Conservation (phyloP, 768 basidiomycete species). For the Hydnomerulius pinastri region DNA sequence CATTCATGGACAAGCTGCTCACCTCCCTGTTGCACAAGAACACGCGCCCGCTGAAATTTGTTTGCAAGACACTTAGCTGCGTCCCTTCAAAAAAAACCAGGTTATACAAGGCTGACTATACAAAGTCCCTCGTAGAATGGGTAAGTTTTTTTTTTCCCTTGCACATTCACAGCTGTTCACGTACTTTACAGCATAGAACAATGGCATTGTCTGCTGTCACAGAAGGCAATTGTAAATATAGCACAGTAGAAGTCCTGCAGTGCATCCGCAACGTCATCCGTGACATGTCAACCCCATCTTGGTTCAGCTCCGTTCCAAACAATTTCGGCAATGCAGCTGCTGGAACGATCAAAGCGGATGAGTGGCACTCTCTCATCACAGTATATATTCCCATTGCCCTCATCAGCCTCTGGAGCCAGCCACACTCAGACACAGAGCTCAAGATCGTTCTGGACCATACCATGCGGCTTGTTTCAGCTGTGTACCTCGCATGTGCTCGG, state of each 20-base stretch:
- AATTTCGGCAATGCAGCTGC: conserved; percentile 20
- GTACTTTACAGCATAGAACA: too few relatives aligned
- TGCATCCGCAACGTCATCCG: conserved; percentile 4
- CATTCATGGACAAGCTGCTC: conserved; percentile 2
- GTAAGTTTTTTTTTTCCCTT: too few relatives aligned
- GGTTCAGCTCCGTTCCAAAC: conserved; percentile 14
- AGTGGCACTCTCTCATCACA: conserved; percentile 15
- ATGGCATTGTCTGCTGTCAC: too few relatives aligned
- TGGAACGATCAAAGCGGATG: conserved; percentile 21
- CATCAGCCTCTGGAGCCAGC: conserved; percentile 18
- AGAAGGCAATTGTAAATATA: too few relatives aligned
- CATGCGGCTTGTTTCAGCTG: conserved; percentile 30
- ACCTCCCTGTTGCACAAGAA: conserved; percentile 6
- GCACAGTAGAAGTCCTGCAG: too few relatives aligned
- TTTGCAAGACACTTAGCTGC: conserved; percentile 1
- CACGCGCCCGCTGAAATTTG: neutral
- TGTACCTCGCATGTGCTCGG: conserved; percentile 16
- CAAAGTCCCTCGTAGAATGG: conserved; percentile 7
- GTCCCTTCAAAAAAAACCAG: neutral
- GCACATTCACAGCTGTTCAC: too few relatives aligned
- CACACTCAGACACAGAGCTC: neutral
- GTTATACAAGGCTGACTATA: conserved; percentile 3
- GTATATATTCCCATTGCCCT: conserved; percentile 22
- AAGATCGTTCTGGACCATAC: conserved; percentile 25
- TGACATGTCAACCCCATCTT: conserved; percentile 10